Base-by-base conservation (phyloP, 116 monocot species). In the Iris pallida region DNA sequence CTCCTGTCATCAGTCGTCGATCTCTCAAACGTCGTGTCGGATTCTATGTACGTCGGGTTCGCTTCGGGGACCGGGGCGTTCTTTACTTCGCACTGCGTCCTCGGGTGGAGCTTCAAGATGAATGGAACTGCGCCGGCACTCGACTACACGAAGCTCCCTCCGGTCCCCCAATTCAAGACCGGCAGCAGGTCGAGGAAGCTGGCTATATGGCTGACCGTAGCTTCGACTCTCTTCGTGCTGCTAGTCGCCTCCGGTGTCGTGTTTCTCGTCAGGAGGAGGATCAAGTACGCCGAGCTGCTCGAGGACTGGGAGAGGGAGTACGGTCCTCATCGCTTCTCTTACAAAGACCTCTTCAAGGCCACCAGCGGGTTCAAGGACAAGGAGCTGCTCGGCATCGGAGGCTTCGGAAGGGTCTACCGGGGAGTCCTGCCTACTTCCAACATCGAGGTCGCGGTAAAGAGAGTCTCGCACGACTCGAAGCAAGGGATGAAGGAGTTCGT, bases 401-500 rank as follows among this genome's bases (percentile, higher is more conserved):
- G 65, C 5, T 65, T 65, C 16, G 65, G 65, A 5, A 47, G 15
- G 17, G 65, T 65, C 7, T 65, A 65, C 48, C 17, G 13, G 14
- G 65, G 65, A 16, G 12, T 51, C 10, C 48, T 65, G 19, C 12
- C 48, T 4, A 49, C 47, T 20, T 51, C 65, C 6, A 65, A 65
- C 11, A 11, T 47, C 4, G 65, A 51, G 20, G 46, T 65, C 15
- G 65, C 65, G 5, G 65, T 65, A 1, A 65, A 65, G 16, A 51
- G 48, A 51, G 48, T 51, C 48, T 65, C 65, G 49, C 65, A 65
- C 16, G 51, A 65, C 7, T 65, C 65, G 48, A 48, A n/a, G 15
- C 65, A 65, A 20, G 65, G 65, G 8, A 51, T 65, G 65, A 65
- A 20, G 20, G 65, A 65, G 3, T 65, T 65, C 20, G 40, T 65